phyloP scores from a whole-genome alignment of 2,329 filamentous ascomycete species.

The Akanthomyces lecanii region DNA sequence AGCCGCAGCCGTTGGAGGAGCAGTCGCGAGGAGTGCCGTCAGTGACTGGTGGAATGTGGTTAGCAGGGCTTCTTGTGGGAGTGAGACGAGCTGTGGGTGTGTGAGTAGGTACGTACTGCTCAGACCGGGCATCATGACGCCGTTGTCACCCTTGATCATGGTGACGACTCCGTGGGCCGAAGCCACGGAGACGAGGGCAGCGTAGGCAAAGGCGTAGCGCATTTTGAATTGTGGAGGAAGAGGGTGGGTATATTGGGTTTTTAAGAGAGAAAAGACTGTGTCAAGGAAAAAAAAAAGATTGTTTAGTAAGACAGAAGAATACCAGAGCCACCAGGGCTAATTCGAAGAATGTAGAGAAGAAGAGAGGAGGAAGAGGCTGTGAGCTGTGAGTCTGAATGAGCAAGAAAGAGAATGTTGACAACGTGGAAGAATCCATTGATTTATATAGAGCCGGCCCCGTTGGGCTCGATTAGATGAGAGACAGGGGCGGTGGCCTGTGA shows the following conservation, averaged over 20 bases:
- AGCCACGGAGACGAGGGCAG: conserved; percentile 41
- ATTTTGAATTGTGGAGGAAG: conserved; percentile 23
- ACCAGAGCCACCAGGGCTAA: conserved; percentile 18
- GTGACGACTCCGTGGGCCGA: conserved; percentile 57
- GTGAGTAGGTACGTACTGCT: conserved; percentile 23
- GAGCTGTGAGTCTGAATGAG: conserved; percentile 10
- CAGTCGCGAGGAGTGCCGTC: conserved; percentile 68
- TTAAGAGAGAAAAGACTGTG: neutral
- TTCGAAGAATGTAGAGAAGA: conserved; percentile 1
- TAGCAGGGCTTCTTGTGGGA: neutral
- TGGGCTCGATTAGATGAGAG: neutral
- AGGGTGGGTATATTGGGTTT: neutral
- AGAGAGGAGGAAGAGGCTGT: neutral
- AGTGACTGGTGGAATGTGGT: conserved; percentile 36
- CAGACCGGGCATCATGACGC: conserved; percentile 59
- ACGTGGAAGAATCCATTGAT: neutral
- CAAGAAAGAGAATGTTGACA: neutral
- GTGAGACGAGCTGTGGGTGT: neutral
- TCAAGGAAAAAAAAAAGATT: neutral
- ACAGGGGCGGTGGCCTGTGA: neutral
- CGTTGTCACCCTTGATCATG: conserved; percentile 54
- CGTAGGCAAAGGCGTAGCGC: conserved; percentile 27
- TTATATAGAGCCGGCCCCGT: conserved; percentile 2
- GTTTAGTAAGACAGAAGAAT: conserved; percentile 6
- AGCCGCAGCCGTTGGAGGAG: conserved; percentile 55